Evolutionary conservation across 495 filamentous ascomycete genomes (phyloP), one percentile per base, ranked within the genome.

Genomic region (Lophiotrema nucula): DNA sequence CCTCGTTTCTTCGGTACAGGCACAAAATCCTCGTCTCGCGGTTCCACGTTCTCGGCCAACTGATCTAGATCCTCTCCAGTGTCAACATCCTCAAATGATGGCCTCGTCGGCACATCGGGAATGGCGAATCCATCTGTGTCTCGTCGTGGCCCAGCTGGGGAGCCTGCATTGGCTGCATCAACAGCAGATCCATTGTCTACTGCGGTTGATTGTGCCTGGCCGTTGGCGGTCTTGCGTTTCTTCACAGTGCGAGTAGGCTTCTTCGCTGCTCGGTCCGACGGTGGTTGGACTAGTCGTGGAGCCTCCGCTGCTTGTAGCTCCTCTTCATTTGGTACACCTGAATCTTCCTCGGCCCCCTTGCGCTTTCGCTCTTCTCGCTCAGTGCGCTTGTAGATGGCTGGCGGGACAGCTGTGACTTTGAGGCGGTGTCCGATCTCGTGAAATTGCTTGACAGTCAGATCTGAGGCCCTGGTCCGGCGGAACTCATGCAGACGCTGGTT

Each of bases 401-500:
- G 93, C 0, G 93, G 95, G 67, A 95, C 89, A 37, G 87, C 83
- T 2, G 74, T 67, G 11, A 71, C 69, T 41, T 82, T 79, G 27
- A 76, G 54, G 19, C 77, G 75, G 25, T 77, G 68, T 16, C 83
- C 71, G 61, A 78, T 79, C 53, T 88, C 78, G 48, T 90, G 77
- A 60, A 97, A 97, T 65, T 97, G 87, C 41, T 90, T 85, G 4
- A 97, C 87, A 0, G 90, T 92, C 64, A 97, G 75, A 35, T 80
- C 79, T 35, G 88, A 85, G 63, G 84, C 88, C 47, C 87, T 85
- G 0, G 92, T 95, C 4, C 81, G 81, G 47, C 87, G 87, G 68
- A 97, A 98, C 65, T 98, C 93, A 22, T 88, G 84, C 28, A 98
- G 78, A 53, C 93, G 88, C 62, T 92, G 88, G 53, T 86, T 84